Evolutionary conservation across 2,329 filamentous ascomycete genomes (phyloP).

Genomic region (Fusarium oligoseptatum): DNA sequence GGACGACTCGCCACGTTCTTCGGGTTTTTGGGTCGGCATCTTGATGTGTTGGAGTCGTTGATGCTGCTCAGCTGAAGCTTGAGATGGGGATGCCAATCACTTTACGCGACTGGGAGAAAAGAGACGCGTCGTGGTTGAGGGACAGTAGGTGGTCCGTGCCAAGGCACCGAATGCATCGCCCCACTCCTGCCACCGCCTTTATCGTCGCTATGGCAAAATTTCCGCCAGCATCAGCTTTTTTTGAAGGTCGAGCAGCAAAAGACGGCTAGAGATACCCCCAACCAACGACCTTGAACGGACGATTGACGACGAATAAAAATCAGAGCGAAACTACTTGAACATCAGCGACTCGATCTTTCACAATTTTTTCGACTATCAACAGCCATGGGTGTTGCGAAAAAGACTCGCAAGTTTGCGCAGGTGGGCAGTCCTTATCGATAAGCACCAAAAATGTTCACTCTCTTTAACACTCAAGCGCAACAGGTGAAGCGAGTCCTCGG

Average conservation of each 20-base stretch:
- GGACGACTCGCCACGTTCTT: constrained; percentile 72
- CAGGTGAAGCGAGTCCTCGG: constrained; percentile 86
- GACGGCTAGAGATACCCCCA: constrained; percentile 24
- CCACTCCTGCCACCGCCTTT: constrained; percentile 48
- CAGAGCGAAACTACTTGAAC: background rate
- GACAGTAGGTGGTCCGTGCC: constrained; percentile 48
- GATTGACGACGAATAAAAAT: background rate
- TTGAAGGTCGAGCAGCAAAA: constrained; percentile 30
- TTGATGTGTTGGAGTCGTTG: constrained; percentile 29
- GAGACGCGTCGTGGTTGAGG: constrained; percentile 50
- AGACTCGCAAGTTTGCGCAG: constrained; percentile 89
- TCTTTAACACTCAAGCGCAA: constrained; percentile 25
- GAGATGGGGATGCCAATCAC: constrained; percentile 45
- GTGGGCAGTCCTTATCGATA: constrained; percentile 57
- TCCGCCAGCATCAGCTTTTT: constrained; percentile 42
- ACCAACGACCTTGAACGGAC: constrained; percentile 1
- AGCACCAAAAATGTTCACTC: constrained; percentile 33
- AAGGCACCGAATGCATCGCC: background rate
- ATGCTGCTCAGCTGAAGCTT: constrained; percentile 35
- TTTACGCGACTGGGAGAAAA: constrained; percentile 52
- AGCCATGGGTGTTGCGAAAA: constrained; percentile 88
- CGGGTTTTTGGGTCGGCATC: constrained; percentile 65
- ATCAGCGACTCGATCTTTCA: background rate
- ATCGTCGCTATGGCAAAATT: constrained; percentile 46
- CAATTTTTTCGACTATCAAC: background rate